phyloP scores from a whole-genome alignment of 345 rosid species.

The Corchorus olitorius region DNA sequence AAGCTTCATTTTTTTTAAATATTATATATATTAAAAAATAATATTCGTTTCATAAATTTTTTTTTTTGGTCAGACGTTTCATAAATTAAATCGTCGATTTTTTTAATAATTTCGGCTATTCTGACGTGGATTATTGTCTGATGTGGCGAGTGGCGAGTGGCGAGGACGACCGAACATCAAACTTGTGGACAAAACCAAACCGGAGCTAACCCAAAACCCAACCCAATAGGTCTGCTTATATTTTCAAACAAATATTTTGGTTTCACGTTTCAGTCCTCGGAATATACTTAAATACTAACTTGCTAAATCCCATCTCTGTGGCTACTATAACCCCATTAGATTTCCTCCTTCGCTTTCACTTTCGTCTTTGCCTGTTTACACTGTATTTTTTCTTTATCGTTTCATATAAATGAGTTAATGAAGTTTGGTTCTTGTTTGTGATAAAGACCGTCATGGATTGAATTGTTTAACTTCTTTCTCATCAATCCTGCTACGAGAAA shows the following conservation, averaged over 20 bases:
- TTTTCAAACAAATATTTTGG: not conserved
- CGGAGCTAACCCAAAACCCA: not conserved
- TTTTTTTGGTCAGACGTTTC: no score
- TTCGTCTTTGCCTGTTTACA: not conserved
- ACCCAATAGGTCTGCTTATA: not conserved
- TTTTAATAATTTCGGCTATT: no score
- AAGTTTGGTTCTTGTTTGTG: constrained; percentile 22
- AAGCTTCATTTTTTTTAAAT: no score
- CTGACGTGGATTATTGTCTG: not conserved
- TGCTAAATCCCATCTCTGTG: constrained; percentile 28
- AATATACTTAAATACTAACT: not conserved
- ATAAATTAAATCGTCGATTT: not conserved
- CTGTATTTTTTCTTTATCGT: not conserved
- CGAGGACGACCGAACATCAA: not conserved
- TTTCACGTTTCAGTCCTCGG: not conserved
- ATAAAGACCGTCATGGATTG: constrained; percentile 33
- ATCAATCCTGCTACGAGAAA: not conserved
- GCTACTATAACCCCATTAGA: constrained; percentile 25
- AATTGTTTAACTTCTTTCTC: not conserved
- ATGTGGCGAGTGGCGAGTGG: not conserved
- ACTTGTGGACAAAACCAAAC: not conserved
- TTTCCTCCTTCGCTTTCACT: constrained; percentile 1
- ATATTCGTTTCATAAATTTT: no score
- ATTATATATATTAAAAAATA: no score
- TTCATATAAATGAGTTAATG: not conserved